These are phyloP conservation scores for Crithidia thermophila DNA, from an alignment of 208 protist species.

Conservation along the genomic window DNA sequence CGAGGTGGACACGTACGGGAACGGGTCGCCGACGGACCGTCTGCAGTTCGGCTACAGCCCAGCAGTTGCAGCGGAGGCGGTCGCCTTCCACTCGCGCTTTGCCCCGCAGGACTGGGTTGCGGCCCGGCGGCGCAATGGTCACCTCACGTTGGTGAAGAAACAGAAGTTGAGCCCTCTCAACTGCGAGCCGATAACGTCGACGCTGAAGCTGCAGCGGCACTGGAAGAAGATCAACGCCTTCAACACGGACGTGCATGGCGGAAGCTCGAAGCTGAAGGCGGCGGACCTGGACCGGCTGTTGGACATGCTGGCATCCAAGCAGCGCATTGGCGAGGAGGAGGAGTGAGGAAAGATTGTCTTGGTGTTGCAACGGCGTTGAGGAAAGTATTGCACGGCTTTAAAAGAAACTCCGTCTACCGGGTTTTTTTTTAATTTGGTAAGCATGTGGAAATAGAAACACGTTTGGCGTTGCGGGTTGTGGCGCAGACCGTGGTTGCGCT, in stretches of 20 bases:
- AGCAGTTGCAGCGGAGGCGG: slow-evolving; percentile 66
- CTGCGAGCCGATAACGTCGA: slow-evolving; percentile 72
- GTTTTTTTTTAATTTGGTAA: not conserved
- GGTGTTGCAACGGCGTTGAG: too few relatives aligned
- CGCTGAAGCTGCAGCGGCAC: slow-evolving; percentile 82
- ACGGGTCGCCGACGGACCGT: slow-evolving; percentile 73
- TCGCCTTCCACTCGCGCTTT: slow-evolving; percentile 71
- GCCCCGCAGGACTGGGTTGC: slow-evolving; percentile 49
- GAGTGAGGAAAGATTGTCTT: not conserved
- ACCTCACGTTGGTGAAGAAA: slow-evolving; percentile 50
- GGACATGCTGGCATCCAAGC: slow-evolving; percentile 71
- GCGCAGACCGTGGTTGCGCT: not conserved
- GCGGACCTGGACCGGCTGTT: slow-evolving; percentile 65
- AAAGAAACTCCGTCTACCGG: too few relatives aligned
- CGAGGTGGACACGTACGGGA: slow-evolving; percentile 72
- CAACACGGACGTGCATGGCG: slow-evolving; percentile 42
- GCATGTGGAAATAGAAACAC: too few relatives aligned
- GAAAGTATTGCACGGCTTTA: too few relatives aligned
- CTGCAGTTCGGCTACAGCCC: slow-evolving; percentile 90
- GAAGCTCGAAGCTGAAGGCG: slow-evolving; percentile 26
- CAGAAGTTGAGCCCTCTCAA: slow-evolving; percentile 51
- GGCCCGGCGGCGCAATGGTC: slow-evolving; percentile 33
- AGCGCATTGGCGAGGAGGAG: slow-evolving; percentile 46
- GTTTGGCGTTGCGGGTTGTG: not conserved
- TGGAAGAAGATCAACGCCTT: slow-evolving; percentile 69